phyloP scores from a whole-genome alignment of 495 filamentous ascomycete species.

The Trichoderma parareesei region DNA sequence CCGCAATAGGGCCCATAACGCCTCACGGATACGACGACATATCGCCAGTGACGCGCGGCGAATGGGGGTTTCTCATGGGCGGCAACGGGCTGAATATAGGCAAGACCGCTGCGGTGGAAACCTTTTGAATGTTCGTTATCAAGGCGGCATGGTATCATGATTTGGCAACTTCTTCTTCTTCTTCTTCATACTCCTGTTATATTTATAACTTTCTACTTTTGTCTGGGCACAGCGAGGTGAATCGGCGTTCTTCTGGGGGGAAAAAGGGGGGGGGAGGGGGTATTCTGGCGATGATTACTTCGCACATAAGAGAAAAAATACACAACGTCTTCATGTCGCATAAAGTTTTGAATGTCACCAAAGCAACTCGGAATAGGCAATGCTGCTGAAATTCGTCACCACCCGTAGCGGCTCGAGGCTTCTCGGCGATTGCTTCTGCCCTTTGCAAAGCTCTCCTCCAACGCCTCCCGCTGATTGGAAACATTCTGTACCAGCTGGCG shows the following conservation, averaged over 20 bases:
- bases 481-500: conserved; percentile 79
- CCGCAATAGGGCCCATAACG: conserved; percentile 32
- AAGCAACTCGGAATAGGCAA: no score
- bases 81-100: conserved; percentile 31
- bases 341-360: neutral
- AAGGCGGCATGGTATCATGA: neutral
- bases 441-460: conserved; percentile 82
- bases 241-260: neutral
- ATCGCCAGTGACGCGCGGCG: conserved; percentile 44
- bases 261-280: neutral
- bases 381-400: conserved; percentile 25
- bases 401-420: conserved; percentile 76
- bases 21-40: conserved; percentile 49
- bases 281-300: neutral
- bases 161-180: conserved; percentile 3
- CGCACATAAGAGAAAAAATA: neutral
- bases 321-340: neutral
- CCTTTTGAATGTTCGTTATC: conserved; percentile 17
- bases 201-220: conserved; percentile 10
- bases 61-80: conserved; percentile 48
- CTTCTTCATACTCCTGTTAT: neutral
- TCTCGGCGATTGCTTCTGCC: conserved; percentile 68
- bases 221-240: conserved; percentile 8
- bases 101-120: conserved; percentile 32
- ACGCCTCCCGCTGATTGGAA: conserved; percentile 65